phyloP scores from a whole-genome alignment of 169 alveolate genomes.

The Eimeria sp. region DNA sequence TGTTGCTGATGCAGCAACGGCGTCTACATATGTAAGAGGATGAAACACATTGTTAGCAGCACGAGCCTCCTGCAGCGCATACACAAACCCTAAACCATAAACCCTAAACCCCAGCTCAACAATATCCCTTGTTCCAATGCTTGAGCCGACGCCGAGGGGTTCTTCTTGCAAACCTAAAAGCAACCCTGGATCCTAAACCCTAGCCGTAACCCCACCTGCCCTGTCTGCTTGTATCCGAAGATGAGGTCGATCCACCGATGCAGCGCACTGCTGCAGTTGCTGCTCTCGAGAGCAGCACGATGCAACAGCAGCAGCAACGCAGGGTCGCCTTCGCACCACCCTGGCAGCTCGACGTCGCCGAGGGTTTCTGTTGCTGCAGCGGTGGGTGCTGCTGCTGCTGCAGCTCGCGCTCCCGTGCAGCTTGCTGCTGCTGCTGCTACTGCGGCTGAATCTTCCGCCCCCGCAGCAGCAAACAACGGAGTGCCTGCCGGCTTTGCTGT shows the following conservation, averaged over 20 bases:
- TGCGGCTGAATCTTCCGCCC: constrained; percentile 7
- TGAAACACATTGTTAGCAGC: constrained; percentile 92
- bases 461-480: constrained; percentile 63
- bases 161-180: background rate
- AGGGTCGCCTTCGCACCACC: constrained; percentile 85
- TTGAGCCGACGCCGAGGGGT: no score
- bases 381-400: constrained; percentile 27
- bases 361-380: constrained; percentile 48
- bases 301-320: constrained; percentile 87
- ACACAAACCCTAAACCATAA: constrained; percentile 14
- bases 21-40: constrained; percentile 92
- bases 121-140: no score
- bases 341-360: constrained; percentile 45
- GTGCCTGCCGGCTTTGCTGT: constrained; percentile 49
- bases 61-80: constrained; percentile 52
- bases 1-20: constrained; percentile 82
- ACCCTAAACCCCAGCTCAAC: background rate
- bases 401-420: background rate
- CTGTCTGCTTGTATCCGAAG: constrained; percentile 97
- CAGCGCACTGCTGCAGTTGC: constrained; percentile 94
- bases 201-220: constrained; percentile 84
- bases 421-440: background rate
- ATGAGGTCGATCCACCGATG: constrained; percentile 98
- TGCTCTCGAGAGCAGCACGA: constrained; percentile 97
- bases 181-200: constrained; percentile 8